Evolutionary conservation across 2,329 filamentous ascomycete genomes (phyloP).

Genomic region (Fusarium circinatum): DNA sequence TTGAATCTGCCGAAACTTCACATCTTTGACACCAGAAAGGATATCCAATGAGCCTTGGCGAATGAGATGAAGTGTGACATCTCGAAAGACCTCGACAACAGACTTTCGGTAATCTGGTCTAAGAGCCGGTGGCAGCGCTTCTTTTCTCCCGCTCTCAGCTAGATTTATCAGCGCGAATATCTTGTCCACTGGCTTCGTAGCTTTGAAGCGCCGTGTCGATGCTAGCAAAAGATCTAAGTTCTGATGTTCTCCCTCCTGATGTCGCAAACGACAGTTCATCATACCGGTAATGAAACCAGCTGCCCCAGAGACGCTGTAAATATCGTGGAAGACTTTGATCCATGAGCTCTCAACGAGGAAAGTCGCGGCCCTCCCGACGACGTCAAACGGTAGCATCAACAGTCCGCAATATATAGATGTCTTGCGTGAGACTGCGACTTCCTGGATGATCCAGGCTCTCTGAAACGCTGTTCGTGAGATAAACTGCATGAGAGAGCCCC

Average conservation of each 20-base stretch:
- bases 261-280: background rate
- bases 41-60: background rate
- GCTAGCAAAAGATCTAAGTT: background rate
- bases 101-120: background rate
- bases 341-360: background rate
- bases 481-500: background rate
- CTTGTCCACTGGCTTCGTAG: background rate
- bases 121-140: fast-evolving
- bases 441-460: background rate
- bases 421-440: background rate
- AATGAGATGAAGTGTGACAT: background rate
- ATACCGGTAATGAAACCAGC: background rate
- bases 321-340: background rate
- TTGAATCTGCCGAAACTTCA: background rate
- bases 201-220: background rate
- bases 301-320: background rate
- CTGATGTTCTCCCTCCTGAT: background rate
- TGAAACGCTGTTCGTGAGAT: background rate
- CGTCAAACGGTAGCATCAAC: background rate
- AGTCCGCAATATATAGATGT: background rate
- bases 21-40: background rate
- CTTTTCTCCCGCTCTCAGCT: background rate
- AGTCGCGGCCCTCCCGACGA: background rate
- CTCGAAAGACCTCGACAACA: background rate
- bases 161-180: background rate